A percentile compares a stretch with the other conserved stretches of the same genome.
phyloP scores from a whole-genome alignment of 1,284 basidiomycete genomes.

The Mycena sp. region DNA sequence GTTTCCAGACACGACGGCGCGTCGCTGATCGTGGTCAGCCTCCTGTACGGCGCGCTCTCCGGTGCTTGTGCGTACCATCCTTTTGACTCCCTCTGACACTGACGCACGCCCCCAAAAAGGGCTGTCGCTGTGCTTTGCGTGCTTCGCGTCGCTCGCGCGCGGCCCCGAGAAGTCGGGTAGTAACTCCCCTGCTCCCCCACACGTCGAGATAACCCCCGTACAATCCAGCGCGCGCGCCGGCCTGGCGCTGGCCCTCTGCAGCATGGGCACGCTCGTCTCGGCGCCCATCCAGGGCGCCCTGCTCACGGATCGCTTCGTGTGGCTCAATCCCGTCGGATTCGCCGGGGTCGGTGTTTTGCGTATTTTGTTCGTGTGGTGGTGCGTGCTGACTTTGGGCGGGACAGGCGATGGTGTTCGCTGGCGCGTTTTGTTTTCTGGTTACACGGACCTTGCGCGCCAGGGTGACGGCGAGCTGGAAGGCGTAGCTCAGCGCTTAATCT shows the following conservation, averaged over 20 bases:
- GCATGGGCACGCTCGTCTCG: slow-evolving; percentile 32
- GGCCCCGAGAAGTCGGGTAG: slow-evolving; percentile 37
- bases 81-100: not conserved
- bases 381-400: not conserved
- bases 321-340: slow-evolving; percentile 33
- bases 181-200: not conserved
- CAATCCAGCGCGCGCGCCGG: slow-evolving; percentile 30
- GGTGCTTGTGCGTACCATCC: not conserved
- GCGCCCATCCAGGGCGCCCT: slow-evolving; percentile 35
- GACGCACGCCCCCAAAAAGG: slow-evolving; percentile 11
- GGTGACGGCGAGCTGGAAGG: not conserved
- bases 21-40: slow-evolving; percentile 32
- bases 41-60: slow-evolving; percentile 36
- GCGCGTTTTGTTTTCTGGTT: not conserved
- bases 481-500: not conserved
- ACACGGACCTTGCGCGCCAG: not conserved
- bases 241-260: slow-evolving; percentile 31
- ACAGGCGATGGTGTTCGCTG: not conserved
- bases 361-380: not conserved
- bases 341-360: slow-evolving; percentile 27
- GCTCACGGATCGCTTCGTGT: slow-evolving; percentile 25
- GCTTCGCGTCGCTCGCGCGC: slow-evolving; percentile 31
- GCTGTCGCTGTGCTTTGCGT: slow-evolving; percentile 33
- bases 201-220: not conserved
- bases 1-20: slow-evolving; percentile 29